Evolutionary conservation across 495 filamentous ascomycete genomes (phyloP).

Genomic region (Podospora bellae-mahoneyi): DNA sequence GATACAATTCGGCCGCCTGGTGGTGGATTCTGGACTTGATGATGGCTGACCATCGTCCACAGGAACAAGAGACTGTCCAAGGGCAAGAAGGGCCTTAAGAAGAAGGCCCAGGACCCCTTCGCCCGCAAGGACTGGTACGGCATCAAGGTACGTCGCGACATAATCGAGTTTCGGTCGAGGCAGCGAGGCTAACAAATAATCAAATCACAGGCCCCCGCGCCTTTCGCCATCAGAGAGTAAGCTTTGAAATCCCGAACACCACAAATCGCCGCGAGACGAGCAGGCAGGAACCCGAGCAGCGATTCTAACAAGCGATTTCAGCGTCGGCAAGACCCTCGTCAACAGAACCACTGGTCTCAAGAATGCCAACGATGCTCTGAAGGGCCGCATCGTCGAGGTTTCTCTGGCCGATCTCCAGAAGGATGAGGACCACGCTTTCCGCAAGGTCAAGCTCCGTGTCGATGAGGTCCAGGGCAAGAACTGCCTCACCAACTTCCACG

Average conservation of each 20-base stretch:
- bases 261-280: constrained; percentile 11
- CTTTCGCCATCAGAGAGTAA: constrained; percentile 96
- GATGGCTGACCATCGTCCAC: constrained; percentile 44
- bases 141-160: constrained; percentile 68
- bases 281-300: constrained; percentile 14
- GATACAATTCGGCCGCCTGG: constrained; percentile 7
- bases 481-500: constrained; percentile 99
- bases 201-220: constrained; percentile 73
- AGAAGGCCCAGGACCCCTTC: constrained; percentile 96
- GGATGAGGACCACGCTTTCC: constrained; percentile 98
- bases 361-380: constrained; percentile 98
- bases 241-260: constrained; percentile 34
- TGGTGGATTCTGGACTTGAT: constrained; percentile 18
- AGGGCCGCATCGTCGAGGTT: constrained; percentile 98
- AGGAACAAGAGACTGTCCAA: constrained; percentile 99
- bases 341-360: constrained; percentile 99
- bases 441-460: constrained; percentile 97
- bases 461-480: constrained; percentile 99
- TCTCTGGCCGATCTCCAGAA: constrained; percentile 98
- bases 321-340: constrained; percentile 98
- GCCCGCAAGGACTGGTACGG: constrained; percentile 98
- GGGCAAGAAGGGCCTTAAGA: constrained; percentile 99
- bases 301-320: constrained; percentile 45
- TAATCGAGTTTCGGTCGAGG: neutral
- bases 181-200: constrained; percentile 21